Evolutionary conservation across 768 basidiomycete species (phyloP), one percentile per base, ranked within the genome.

Genomic region (Tricholoma bakamatsutake): DNA sequence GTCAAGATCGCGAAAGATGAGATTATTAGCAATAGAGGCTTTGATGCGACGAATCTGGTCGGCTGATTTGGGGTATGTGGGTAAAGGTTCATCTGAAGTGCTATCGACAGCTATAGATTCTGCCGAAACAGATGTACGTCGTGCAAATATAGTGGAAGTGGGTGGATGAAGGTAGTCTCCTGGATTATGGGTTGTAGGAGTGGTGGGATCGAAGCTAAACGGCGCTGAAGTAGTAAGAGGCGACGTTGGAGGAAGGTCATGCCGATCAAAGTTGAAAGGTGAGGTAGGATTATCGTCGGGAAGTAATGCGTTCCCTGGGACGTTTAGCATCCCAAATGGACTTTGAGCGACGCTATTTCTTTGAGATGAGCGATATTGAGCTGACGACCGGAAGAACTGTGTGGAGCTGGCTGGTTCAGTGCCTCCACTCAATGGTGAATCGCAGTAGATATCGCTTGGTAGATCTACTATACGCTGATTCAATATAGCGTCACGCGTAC

Each of bases 1-100:
- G 62, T 98, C 95, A 12, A 99, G 84, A 70, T 96, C 93, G 51
- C 93, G 83, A 78, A 99, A 99, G 56, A 98, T 84, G 65, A 98
- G 93, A 69, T 95, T 93, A 66, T 86, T 84, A 30, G 82, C 78
- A 60, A 94, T 97, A 48, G 93, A 90, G 7, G 82, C 76, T 66
- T 87, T 89, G 73, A 99, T 98, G 52, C 96, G 84, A 24, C 80
- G 79, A 31, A 94, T 78, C 71, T 99, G 97, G 60, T 93, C 87
- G 1, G 81, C 72, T 12, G 88, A 78, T 75, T 99, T 98, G 6
- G 78, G 77, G 63, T 82, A 89, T 50, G 87, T 76, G 18, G 93
- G 93, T 8, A 89, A 80, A 18, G 83, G 80, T 59, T 87, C 83
- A 61, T 85, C 77, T 57, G 77, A 66, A 57, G 75, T 75, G 65